Evolutionary conservation across 495 filamentous ascomycete genomes (phyloP).

Genomic region (Lichenothelia convexa): DNA sequence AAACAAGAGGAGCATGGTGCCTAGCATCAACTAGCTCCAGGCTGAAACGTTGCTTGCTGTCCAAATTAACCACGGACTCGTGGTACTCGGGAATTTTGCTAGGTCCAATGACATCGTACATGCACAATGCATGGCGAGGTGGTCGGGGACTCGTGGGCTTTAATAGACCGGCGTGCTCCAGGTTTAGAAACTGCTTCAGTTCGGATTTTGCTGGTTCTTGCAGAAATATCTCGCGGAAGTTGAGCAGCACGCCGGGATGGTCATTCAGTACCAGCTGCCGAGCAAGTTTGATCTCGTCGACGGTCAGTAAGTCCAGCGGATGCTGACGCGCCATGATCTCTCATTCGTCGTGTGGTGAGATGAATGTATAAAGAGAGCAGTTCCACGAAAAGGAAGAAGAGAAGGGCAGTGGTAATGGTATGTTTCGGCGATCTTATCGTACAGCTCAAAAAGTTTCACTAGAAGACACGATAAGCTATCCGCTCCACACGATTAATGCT

Average conservation of each 20-base stretch:
- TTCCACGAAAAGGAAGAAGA: no score
- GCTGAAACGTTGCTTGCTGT: slow-evolving; percentile 25
- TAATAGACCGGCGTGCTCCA: slow-evolving; percentile 31
- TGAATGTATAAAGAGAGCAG: no score
- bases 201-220: slow-evolving; percentile 33
- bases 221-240: slow-evolving; percentile 34
- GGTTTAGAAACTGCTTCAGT: slow-evolving; percentile 28
- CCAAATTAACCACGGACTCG: slow-evolving; percentile 46
- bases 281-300: slow-evolving; percentile 29
- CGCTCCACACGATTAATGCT: no score
- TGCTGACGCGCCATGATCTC: slow-evolving; percentile 15
- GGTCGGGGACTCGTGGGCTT: slow-evolving; percentile 31
- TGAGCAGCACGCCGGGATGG: slow-evolving; percentile 27
- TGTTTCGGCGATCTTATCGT: no score
- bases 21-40: slow-evolving; percentile 37
- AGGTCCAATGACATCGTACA: slow-evolving; percentile 45
- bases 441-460: no score
- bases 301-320: slow-evolving; percentile 28
- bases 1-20: slow-evolving; percentile 41
- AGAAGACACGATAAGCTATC: no score
- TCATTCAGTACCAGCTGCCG: slow-evolving; percentile 27
- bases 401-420: no score
- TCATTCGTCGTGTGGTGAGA: no score
- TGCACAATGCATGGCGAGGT: slow-evolving; percentile 38
- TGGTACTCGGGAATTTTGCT: slow-evolving; percentile 39